Base-by-base conservation (phyloP, 2,329 filamentous ascomycete genomes). In the Penicillium sp. region DNA sequence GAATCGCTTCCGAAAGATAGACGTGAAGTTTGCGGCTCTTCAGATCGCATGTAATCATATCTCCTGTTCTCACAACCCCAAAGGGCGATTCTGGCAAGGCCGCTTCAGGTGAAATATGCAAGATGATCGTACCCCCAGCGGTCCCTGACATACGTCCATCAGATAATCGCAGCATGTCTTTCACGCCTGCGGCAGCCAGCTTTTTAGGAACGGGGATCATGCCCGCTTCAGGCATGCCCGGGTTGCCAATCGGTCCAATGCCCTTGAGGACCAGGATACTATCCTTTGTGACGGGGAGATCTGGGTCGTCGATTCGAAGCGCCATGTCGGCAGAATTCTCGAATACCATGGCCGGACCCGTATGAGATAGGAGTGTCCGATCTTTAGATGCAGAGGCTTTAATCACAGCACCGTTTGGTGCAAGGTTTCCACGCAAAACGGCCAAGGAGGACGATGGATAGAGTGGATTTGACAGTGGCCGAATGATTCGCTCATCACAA, bases 71-170 rank as follows among this genome's bases (percentile, higher is more conserved):
- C 0, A 79, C 67, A 3, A 77, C 60, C 0, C 76, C 76, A 52
- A 77, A 74, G 7, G 73, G 69, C 1, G 73, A 75, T 18, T 71
- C 71, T 0, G 71, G 66, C 9, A 77, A 54, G 1, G 68, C 75
- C 4, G 74, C 69, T 55, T 81, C 77, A 0, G 77, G 78, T 3
- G 73, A 76, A 28, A 80, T 70, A 53, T 80, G 77, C 24, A 80
- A 61, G 2, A 77, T 66, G 18, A 80, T 76, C 0, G 76, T 79
- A 3, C 77, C 77, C 0, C 77, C 77, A 2, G 77, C 77, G 3
- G 77, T 80, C 0, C 77, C 77, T 28, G 70, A 75, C 76, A 80
- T 80, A 24, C 77, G 65, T 1, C 77, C 77, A 62, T 81, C 77
- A 0, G 72, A 76, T 4, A 80, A 59, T 1, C 77, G 66, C 27